These are phyloP conservation scores for Fusarium transvaalense DNA, from an alignment of 2,329 filamentous ascomycete genomes.

Conservation along the genomic window DNA sequence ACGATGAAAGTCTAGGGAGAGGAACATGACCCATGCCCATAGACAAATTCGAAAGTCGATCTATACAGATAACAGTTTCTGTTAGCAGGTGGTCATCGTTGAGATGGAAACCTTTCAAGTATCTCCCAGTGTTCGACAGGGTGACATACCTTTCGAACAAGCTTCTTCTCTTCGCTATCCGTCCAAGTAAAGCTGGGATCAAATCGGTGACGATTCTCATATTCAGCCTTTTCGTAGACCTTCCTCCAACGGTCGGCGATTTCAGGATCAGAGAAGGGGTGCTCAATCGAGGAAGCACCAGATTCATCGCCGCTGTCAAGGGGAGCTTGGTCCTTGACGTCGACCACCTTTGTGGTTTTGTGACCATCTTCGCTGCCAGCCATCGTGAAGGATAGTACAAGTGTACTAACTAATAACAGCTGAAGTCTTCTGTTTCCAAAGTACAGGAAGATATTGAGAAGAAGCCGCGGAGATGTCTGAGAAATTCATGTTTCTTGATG, in stretches of 20 bases:
- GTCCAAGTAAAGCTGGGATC: conserved; percentile 61
- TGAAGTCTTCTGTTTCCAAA: background rate
- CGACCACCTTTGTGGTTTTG: conserved; percentile 30
- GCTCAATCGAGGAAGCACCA: conserved; percentile 47
- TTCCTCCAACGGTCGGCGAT: conserved; percentile 66
- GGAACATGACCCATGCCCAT: conserved; percentile 63
- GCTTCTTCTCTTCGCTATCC: conserved; percentile 60
- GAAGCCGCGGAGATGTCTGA: conserved; percentile 37
- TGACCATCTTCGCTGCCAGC: conserved; percentile 18
- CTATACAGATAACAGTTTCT: conserved; percentile 39
- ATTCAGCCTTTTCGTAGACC: conserved; percentile 67
- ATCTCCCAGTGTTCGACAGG: too few relatives aligned
- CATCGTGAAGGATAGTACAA: conserved; percentile 23
- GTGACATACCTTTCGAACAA: conserved; percentile 58
- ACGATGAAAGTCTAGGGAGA: conserved; percentile 60
- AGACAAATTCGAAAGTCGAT: conserved; percentile 60
- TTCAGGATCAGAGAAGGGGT: conserved; percentile 63
- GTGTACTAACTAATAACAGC: conserved; percentile 1
- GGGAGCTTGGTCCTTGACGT: conserved; percentile 21
- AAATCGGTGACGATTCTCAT: conserved; percentile 72
- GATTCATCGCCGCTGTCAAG: conserved; percentile 44
- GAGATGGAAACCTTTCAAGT: background rate
- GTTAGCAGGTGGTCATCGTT: conserved; percentile 17
- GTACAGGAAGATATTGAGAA: background rate
- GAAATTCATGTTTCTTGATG: background rate